Evolutionary conservation across 2,329 filamentous ascomycete genomes (phyloP).

Genomic region (Onygenales sp.): DNA sequence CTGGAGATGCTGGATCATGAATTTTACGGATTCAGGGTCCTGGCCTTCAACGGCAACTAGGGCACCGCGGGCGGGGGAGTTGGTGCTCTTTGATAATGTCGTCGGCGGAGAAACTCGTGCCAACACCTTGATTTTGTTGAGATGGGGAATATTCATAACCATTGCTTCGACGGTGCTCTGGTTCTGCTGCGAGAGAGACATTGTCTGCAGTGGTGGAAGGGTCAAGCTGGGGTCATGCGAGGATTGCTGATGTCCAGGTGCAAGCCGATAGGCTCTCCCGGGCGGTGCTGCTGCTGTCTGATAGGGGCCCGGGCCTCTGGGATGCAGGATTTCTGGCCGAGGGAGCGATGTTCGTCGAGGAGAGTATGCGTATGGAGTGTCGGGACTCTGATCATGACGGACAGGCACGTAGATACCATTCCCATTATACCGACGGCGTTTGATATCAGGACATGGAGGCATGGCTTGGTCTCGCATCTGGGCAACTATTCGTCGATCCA

Average conservation of each 20-base stretch:
- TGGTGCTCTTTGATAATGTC: slow-evolving; percentile 20
- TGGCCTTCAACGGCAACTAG: slow-evolving; percentile 78
- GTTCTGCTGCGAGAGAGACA: slow-evolving; percentile 20
- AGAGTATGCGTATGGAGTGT: slow-evolving; percentile 34
- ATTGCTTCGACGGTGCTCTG: slow-evolving; percentile 53
- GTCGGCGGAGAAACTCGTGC: slow-evolving; percentile 65
- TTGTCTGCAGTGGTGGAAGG: slow-evolving; percentile 45
- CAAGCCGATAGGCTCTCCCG: slow-evolving; percentile 26
- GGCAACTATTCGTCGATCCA: slow-evolving; percentile 13
- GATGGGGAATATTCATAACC: slow-evolving; percentile 65
- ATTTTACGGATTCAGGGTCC: slow-evolving; percentile 51
- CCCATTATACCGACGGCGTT: slow-evolving; percentile 53
- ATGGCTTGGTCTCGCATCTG: slow-evolving; percentile 22
- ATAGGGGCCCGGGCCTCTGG: slow-evolving; percentile 22
- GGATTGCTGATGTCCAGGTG: slow-evolving; percentile 18
- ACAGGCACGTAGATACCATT: slow-evolving; percentile 31
- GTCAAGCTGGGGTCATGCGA: slow-evolving; percentile 41
- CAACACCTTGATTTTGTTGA: slow-evolving; percentile 68
- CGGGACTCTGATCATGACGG: slow-evolving; percentile 27
- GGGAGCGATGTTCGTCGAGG: slow-evolving; percentile 34
- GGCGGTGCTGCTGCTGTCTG: slow-evolving; percentile 47
- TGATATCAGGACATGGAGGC: slow-evolving; percentile 46
- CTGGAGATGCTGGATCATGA: slow-evolving; percentile 57
- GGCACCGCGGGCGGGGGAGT: slow-evolving; percentile 52
- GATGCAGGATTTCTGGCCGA: slow-evolving; percentile 24